A percentile compares a stretch with the other conserved stretches of the same genome.
Evolutionary conservation across 495 filamentous ascomycete genomes (phyloP).

Genomic region (Amniculicola lignicola): DNA sequence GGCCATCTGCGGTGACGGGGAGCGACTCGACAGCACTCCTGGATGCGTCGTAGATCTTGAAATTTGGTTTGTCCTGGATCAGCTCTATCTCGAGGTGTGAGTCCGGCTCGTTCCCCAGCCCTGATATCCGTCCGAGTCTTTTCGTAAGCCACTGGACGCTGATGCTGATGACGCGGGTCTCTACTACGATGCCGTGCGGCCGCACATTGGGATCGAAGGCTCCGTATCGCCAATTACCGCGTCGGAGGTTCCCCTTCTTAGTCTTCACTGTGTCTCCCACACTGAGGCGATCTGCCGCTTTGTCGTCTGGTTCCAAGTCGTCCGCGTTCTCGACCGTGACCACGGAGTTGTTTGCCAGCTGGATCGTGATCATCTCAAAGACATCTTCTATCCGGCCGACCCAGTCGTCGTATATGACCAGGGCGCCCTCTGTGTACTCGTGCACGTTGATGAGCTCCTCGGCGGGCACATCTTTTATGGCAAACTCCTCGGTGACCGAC

Average conservation of each 20-base stretch:
- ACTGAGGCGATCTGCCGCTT: slow-evolving; percentile 18
- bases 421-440: slow-evolving; percentile 35
- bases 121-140: slow-evolving; percentile 32
- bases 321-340: slow-evolving; percentile 40
- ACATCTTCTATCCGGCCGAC: slow-evolving; percentile 39
- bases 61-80: slow-evolving; percentile 29
- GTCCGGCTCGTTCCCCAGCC: slow-evolving; percentile 16
- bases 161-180: slow-evolving; percentile 43
- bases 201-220: slow-evolving; percentile 47
- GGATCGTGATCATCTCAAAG: slow-evolving; percentile 34
- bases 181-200: slow-evolving; percentile 51
- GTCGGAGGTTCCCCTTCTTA: slow-evolving; percentile 49
- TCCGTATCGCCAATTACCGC: slow-evolving; percentile 51
- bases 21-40: slow-evolving; percentile 10
- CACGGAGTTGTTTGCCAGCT: slow-evolving; percentile 40
- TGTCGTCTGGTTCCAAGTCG: slow-evolving; percentile 32
- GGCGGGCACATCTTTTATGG: slow-evolving; percentile 29
- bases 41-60: slow-evolving; percentile 38
- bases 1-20: slow-evolving; percentile 23
- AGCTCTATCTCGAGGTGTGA: slow-evolving; percentile 12
- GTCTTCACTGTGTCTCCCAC: slow-evolving; percentile 52
- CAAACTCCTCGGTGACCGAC: slow-evolving; percentile 5
- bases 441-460: slow-evolving; percentile 36
- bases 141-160: slow-evolving; percentile 50
- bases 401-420: slow-evolving; percentile 43